Conservation (phyloP, 2,329 filamentous ascomycete genomes). For the Fusarium vanettenii region DNA sequence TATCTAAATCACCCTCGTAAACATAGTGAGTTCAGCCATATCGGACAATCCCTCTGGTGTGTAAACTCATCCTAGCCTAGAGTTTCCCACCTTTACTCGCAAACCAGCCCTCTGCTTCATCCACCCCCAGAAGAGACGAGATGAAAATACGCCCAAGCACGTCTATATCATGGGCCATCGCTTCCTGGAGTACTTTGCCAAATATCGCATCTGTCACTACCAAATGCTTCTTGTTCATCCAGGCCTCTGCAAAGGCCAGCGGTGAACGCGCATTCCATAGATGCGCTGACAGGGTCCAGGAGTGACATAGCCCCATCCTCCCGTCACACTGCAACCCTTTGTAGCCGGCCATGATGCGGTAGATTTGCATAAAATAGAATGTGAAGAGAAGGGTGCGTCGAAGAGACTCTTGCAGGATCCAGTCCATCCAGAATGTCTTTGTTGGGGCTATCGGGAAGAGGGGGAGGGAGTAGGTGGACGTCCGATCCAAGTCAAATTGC, state of each 20-base stretch:
- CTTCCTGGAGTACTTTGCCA: constrained; percentile 43
- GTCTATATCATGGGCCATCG: constrained; percentile 57
- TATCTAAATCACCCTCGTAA: background rate
- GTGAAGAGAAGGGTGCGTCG: constrained; percentile 62
- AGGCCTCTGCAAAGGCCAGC: constrained; percentile 52
- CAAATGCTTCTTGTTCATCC: constrained; percentile 51
- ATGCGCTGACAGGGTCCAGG: constrained; percentile 53
- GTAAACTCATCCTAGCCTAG: background rate
- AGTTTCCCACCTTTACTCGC: constrained; percentile 38
- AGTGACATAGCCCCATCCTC: constrained; percentile 46
- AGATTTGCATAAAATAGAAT: constrained; percentile 57
- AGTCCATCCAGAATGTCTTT: constrained; percentile 60
- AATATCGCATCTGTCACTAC: constrained; percentile 49
- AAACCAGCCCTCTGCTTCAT: constrained; percentile 51
- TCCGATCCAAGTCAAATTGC: constrained; percentile 43
- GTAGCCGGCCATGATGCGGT: constrained; percentile 49
- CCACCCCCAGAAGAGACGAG: constrained; percentile 45
- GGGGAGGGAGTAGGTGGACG: constrained; percentile 35
- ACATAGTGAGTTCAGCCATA: background rate
- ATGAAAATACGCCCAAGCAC: constrained; percentile 54
- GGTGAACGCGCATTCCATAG: constrained; percentile 53
- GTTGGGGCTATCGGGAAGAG: constrained; percentile 53
- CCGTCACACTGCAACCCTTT: constrained; percentile 44
- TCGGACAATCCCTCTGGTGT: background rate
- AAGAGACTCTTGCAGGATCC: constrained; percentile 65